phyloP scores from a whole-genome alignment of 2,329 filamentous ascomycete genomes.

The Scleromitrula shiraiana region DNA sequence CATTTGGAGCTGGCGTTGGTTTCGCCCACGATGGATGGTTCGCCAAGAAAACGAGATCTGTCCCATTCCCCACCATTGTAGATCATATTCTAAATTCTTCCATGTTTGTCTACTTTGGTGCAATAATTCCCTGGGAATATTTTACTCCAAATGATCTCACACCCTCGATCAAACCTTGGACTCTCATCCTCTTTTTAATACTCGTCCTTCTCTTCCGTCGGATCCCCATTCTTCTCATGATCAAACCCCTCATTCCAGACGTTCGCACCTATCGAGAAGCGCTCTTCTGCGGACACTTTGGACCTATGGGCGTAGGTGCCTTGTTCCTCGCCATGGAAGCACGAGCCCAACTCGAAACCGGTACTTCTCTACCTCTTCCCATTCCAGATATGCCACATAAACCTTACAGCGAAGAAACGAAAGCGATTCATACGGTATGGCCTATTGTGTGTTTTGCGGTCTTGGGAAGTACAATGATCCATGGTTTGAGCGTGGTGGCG shows the following conservation, averaged over 20 bases:
- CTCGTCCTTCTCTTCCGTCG: slow-evolving; percentile 45
- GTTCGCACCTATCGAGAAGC: slow-evolving; percentile 43
- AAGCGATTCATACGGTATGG: slow-evolving; percentile 41
- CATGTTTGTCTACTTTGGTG: slow-evolving; percentile 49
- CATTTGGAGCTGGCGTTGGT: slow-evolving; percentile 46
- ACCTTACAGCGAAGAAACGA: slow-evolving; percentile 28
- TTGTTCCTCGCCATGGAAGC: slow-evolving; percentile 50
- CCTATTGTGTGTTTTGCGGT: slow-evolving; percentile 48
- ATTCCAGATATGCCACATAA: slow-evolving; percentile 31
- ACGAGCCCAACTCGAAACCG: slow-evolving; percentile 43
- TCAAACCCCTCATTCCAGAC: slow-evolving; percentile 41
- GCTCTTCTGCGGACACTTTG: slow-evolving; percentile 48
- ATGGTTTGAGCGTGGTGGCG: slow-evolving; percentile 43
- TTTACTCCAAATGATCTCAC: slow-evolving; percentile 35
- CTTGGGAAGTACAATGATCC: slow-evolving; percentile 44
- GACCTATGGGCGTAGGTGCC: slow-evolving; percentile 48
- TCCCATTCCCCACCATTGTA: slow-evolving; percentile 41
- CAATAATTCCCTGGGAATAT: slow-evolving; percentile 43
- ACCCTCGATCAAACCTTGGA: slow-evolving; percentile 32
- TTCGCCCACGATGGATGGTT: slow-evolving; percentile 49
- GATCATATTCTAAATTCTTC: slow-evolving; percentile 46
- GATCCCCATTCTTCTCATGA: slow-evolving; percentile 41
- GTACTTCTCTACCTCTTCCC: slow-evolving; percentile 36
- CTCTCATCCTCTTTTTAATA: slow-evolving; percentile 38
- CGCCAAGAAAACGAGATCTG: slow-evolving; percentile 37